A percentile compares a stretch with the other conserved stretches of the same genome.
phyloP scores from a whole-genome alignment of 495 filamentous ascomycete species.

The Melanomma pulvis-pyrius region DNA sequence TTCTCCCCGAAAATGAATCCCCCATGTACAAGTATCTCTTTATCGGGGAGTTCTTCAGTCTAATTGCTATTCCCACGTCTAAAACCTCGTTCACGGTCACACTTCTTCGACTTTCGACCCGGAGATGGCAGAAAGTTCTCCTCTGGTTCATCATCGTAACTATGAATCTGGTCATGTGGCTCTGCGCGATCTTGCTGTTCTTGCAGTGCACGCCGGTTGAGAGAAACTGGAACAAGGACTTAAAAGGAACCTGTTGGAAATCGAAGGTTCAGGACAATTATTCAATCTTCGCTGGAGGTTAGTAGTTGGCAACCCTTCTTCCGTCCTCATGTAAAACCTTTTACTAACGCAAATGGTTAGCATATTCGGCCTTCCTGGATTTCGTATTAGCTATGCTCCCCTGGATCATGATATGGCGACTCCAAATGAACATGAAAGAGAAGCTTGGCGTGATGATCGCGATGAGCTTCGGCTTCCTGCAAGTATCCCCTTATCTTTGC shows the following conservation, averaged over 20 bases:
- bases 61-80: conserved; percentile 5
- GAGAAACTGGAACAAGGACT: conserved; percentile 12
- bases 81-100: conserved; percentile 21
- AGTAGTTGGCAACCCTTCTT: not conserved
- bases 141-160: conserved; percentile 22
- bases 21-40: conserved; percentile 8
- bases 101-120: conserved; percentile 4
- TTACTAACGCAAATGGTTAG: conserved; percentile 23
- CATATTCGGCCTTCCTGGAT: conserved; percentile 50
- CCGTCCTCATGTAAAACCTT: not conserved
- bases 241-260: conserved; percentile 12
- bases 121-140: conserved; percentile 1
- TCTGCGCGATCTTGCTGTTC: conserved; percentile 4
- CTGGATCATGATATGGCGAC: conserved; percentile 49
- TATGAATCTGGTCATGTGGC: conserved; percentile 10
- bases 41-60: conserved; percentile 16
- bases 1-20: not conserved
- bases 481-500: conserved; percentile 28
- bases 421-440: conserved; percentile 49
- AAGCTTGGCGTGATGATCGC: conserved; percentile 49
- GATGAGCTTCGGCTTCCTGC: conserved; percentile 53
- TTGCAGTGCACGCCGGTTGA: conserved; percentile 11
- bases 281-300: conserved; percentile 16
- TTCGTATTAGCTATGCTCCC: conserved; percentile 53
- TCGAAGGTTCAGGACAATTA: not conserved